Base-by-base conservation (phyloP, 2,329 filamentous ascomycete genomes). In the Aspergillus eucalypticola region DNA sequence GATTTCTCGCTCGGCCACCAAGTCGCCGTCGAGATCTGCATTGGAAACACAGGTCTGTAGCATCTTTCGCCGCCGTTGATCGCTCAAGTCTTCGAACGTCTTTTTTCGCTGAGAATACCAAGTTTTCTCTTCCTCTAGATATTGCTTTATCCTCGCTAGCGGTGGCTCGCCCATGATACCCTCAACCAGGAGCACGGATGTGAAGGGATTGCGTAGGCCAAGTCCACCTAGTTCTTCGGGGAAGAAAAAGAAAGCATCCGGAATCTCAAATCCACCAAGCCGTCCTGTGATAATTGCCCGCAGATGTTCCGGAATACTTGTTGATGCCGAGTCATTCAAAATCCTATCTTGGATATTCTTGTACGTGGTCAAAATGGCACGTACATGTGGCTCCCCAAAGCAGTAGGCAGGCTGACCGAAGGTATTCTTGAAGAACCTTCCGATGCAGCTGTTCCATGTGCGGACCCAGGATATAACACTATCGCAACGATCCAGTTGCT, bases 401-500 rank as follows among this genome's bases (percentile, higher is more conserved):
- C 80, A 83, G 48, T 80, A 78, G 11, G 81, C 78, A 1, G 82
- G 77, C 59, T 79, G 76, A 3, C 80, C 82, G 56, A 85, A 84
- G 58, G 83, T 84, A 58, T 75, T 78, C 19, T 74, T 73, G 70
- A 85, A 83, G 68, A 84, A 85, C 7, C 78, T 75, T 2, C 74
- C 76, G 32, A 80, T 78, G 65, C 83, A 84, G 46, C 76, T 82
- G 65, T 85, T 85, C 78, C 82, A 85, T 0, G 81, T 82, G 60
- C 83, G 79, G 3, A 85, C 78, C 77, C 81, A 85, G 15, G 79
- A 76, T 53, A 86, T 80, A 5, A 86, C 72, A 57, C 79, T 84
- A 52, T 79, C 76, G 32, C 79, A 80, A 5, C 70, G 69, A 1
- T 69, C 63, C 0, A 81, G 72, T 56, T 81, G 78, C 8, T 69